phyloP scores from a whole-genome alignment of 306 rosid genomes.

The Cucurbita argyrosperma region DNA sequence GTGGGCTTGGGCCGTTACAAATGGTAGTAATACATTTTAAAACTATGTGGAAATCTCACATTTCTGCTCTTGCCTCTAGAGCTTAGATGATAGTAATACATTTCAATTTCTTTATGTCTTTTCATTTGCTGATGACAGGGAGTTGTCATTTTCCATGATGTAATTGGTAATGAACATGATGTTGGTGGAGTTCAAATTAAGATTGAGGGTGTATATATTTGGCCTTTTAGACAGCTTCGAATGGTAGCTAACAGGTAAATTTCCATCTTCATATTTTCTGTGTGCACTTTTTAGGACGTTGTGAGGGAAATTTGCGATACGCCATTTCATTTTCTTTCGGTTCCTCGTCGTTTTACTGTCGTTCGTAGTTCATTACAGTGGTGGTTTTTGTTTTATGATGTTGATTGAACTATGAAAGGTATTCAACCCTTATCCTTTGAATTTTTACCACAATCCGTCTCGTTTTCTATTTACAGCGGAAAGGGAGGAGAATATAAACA shows the following conservation, averaged over 20 bases:
- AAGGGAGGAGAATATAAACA: conserved; percentile 75
- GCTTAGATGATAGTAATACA: neutral
- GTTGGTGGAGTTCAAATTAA: conserved; percentile 82
- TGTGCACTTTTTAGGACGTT: neutral
- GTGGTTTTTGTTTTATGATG: neutral
- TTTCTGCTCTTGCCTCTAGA: no score
- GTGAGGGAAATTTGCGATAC: neutral
- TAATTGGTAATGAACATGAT: conserved; percentile 63
- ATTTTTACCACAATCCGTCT: neutral
- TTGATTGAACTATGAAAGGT: neutral
- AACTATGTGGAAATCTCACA: no score
- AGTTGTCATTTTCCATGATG: conserved; percentile 71
- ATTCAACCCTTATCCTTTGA: neutral
- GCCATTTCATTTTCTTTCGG: neutral
- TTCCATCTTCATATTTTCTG: neutral
- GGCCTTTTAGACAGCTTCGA: conserved; percentile 99
- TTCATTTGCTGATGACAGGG: conserved; percentile 47
- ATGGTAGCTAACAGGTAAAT: conserved; percentile 83
- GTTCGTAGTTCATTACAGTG: neutral
- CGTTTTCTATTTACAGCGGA: conserved; percentile 41
- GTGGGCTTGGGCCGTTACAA: no score
- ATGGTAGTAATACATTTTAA: neutral
- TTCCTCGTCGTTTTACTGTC: neutral
- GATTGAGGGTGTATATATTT: conserved; percentile 97
- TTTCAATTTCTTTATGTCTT: neutral